Evolutionary conservation across 495 filamentous ascomycete genomes (phyloP).

Genomic region (Amphirosellinia nigrospora): DNA sequence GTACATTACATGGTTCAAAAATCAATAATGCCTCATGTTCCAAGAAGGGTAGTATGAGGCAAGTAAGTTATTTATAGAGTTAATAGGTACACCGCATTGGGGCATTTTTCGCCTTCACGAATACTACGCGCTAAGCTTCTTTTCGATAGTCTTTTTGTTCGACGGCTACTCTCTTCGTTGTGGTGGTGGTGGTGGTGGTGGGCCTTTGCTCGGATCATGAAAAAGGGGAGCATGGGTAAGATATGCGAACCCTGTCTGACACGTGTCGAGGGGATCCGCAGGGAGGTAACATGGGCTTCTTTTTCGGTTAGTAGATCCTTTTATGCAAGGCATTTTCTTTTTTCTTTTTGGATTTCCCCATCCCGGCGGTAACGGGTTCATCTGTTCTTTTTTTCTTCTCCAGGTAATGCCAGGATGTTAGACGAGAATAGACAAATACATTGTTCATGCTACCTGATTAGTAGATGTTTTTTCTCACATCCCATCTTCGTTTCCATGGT

Average conservation of each 20-base stretch:
- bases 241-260: slow-evolving; percentile 24
- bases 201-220: no score
- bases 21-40: slow-evolving; percentile 23
- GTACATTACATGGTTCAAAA: no score
- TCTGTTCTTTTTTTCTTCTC: neutral
- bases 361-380: neutral
- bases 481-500: neutral
- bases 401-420: neutral
- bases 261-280: slow-evolving; percentile 23
- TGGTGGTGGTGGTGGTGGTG: slow-evolving; percentile 9
- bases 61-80: slow-evolving; percentile 24
- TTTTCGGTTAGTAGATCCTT: slow-evolving; percentile 23
- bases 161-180: neutral
- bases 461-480: neutral
- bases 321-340: slow-evolving; percentile 16
- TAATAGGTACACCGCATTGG: slow-evolving; percentile 3
- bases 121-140: slow-evolving; percentile 11
- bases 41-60: neutral
- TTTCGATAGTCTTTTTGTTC: neutral
- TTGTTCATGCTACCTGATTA: neutral
- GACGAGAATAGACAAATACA: neutral
- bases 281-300: neutral
- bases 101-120: neutral
- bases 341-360: neutral
- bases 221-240: slow-evolving; percentile 11